A percentile compares a stretch with the other conserved stretches of the same genome.
Conservation (phyloP, 1,284 basidiomycete species). For the Apiotrichum domesticum region DNA sequence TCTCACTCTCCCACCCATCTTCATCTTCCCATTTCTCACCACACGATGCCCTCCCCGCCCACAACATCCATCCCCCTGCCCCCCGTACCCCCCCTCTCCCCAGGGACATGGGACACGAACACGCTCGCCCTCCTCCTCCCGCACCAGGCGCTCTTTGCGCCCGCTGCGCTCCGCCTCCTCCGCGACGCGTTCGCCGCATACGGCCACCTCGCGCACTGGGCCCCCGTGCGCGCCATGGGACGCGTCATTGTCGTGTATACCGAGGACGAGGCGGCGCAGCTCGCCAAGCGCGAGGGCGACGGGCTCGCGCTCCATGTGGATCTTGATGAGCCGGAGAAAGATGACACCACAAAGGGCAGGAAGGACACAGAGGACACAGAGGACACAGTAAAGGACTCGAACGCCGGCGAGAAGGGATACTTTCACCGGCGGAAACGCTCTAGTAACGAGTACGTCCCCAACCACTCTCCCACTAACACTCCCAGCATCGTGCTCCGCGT, state of each 20-base stretch:
- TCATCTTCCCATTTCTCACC: background rate
- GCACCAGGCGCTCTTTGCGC: constrained; percentile 62
- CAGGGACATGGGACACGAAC: constrained; percentile 51
- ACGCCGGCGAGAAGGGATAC: too few relatives aligned
- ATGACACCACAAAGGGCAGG: background rate
- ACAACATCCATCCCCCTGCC: constrained; percentile 7
- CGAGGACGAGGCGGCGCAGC: constrained; percentile 46
- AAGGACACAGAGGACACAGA: too few relatives aligned
- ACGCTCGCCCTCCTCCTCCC: constrained; percentile 62
- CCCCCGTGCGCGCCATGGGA: constrained; percentile 70
- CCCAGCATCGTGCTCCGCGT: constrained; percentile 61
- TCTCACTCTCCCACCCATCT: background rate
- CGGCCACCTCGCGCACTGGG: constrained; percentile 77
- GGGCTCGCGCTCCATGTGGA: constrained; percentile 30
- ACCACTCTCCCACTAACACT: background rate
- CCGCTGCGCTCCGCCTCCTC: constrained; percentile 61
- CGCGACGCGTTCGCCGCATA: constrained; percentile 63
- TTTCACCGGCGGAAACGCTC: too few relatives aligned
- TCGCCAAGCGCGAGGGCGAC: constrained; percentile 43
- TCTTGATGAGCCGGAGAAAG: background rate
- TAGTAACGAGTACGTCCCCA: too few relatives aligned
- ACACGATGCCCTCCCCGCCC: background rate
- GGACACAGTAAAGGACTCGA: too few relatives aligned
- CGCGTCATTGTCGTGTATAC: constrained; percentile 75
- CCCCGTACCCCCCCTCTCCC: constrained; percentile 23